Conservation (phyloP, 306 rosid genomes). For the Trifolium pratense region DNA sequence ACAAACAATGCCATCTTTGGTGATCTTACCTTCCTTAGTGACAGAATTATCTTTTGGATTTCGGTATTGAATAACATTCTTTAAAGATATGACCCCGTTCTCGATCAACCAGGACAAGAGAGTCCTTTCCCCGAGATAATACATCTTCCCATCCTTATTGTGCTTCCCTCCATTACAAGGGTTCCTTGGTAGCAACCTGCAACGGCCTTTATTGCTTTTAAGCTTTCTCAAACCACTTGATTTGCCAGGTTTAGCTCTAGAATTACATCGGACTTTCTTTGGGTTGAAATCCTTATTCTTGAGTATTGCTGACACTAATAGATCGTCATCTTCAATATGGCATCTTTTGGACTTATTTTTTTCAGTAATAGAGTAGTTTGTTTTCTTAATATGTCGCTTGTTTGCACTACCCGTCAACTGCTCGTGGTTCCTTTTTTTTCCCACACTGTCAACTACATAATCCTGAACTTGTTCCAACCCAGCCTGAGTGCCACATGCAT, state of each 20-base stretch:
- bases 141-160: slow-evolving; percentile 71
- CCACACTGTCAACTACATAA: slow-evolving; percentile 46
- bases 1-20: slow-evolving; percentile 83
- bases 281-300: slow-evolving; percentile 64
- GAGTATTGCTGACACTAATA: slow-evolving; percentile 83
- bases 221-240: slow-evolving; percentile 60
- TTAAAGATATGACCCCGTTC: slow-evolving; percentile 65
- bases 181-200: slow-evolving; percentile 82
- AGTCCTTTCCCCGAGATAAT: slow-evolving; percentile 66
- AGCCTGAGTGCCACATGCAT: slow-evolving; percentile 44
- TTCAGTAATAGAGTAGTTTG: slow-evolving; percentile 50
- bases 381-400: slow-evolving; percentile 51
- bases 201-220: slow-evolving; percentile 66
- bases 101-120: slow-evolving; percentile 90
- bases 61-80: slow-evolving; percentile 80
- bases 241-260: slow-evolving; percentile 59
- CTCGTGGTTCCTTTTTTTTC: slow-evolving; percentile 45
- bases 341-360: slow-evolving; percentile 58
- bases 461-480: slow-evolving; percentile 54
- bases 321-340: slow-evolving; percentile 87
- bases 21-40: slow-evolving; percentile 74
- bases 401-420: slow-evolving; percentile 49
- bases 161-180: slow-evolving; percentile 69
- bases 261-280: slow-evolving; percentile 43
- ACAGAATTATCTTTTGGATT: slow-evolving; percentile 67